A percentile compares a stretch with the other conserved stretches of the same genome.
phyloP scores from a whole-genome alignment of 2,329 filamentous ascomycete genomes.

The Pseudogymnoascus sp. region DNA sequence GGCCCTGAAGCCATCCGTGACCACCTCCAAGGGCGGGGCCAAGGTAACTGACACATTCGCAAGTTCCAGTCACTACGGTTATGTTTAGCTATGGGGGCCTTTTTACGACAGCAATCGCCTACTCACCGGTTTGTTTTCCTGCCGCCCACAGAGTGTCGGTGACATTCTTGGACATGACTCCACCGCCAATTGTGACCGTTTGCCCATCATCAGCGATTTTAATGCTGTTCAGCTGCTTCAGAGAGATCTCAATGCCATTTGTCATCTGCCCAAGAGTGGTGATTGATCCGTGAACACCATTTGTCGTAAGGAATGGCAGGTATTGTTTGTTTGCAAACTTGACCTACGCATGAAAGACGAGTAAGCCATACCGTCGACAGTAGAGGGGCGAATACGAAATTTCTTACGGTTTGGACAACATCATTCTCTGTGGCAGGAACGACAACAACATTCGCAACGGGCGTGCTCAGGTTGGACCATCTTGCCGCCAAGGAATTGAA shows the following conservation, averaged over 20 bases:
- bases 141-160: conserved; percentile 22
- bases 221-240: conserved; percentile 22
- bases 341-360: conserved; percentile 28
- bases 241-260: conserved; percentile 14
- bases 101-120: conserved; percentile 35
- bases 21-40: conserved; percentile 50
- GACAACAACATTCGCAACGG: conserved; percentile 39
- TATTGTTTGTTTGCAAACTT: conserved; percentile 39
- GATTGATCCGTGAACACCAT: conserved; percentile 42
- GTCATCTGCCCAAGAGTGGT: conserved; percentile 13
- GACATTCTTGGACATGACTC: conserved; percentile 25
- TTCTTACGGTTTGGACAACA: conserved; percentile 40
- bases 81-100: conserved; percentile 33
- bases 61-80: conserved; percentile 33
- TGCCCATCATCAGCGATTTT: conserved; percentile 24
- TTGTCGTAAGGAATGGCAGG: conserved; percentile 45
- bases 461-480: conserved; percentile 34
- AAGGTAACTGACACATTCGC: conserved; percentile 40
- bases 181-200: conserved; percentile 28
- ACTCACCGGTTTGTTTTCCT: conserved; percentile 33
- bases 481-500: conserved; percentile 13
- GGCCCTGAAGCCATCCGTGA: conserved; percentile 48
- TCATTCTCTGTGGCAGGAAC: conserved; percentile 41
- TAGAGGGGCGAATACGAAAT: neutral
- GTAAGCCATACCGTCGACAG: neutral